A percentile compares a stretch with the other conserved stretches of the same genome.
phyloP scores from a whole-genome alignment of 192 early-diverging fungal genomes.

The Linnemannia exigua region DNA sequence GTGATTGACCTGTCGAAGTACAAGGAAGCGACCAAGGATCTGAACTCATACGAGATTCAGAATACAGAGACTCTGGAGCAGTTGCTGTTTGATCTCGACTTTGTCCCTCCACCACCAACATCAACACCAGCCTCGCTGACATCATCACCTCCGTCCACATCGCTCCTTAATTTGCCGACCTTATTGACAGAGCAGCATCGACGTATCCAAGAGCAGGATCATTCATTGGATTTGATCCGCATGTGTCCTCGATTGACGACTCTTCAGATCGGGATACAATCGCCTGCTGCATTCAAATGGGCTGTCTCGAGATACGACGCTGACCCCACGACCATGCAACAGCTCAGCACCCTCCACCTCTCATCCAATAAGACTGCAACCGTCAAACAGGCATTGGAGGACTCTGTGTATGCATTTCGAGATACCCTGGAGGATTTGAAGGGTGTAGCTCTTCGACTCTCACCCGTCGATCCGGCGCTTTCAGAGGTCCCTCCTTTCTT shows the following conservation, averaged over 20 bases:
- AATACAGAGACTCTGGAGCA: conserved; percentile 8
- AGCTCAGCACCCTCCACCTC: conserved; percentile 22
- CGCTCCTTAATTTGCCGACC: neutral
- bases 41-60: conserved; percentile 36
- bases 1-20: conserved; percentile 43
- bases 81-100: conserved; percentile 41
- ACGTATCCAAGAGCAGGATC: neutral
- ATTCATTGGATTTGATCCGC: conserved; percentile 18
- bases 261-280: conserved; percentile 43
- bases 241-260: conserved; percentile 14
- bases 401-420: conserved; percentile 37
- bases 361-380: conserved; percentile 21
- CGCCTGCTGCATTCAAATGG: conserved; percentile 31
- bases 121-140: neutral
- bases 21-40: conserved; percentile 40
- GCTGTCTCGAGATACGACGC: conserved; percentile 20
- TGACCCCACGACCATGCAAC: neutral
- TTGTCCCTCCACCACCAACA: conserved; percentile 5
- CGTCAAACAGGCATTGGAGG: conserved; percentile 22
- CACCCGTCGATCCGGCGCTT: conserved; percentile 1
- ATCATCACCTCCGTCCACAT: neutral
- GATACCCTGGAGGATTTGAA: conserved; percentile 33
- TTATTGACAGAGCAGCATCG: neutral
- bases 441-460: conserved; percentile 30
- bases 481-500: conserved; percentile 18